Evolutionary conservation across 1,284 basidiomycete species (phyloP).

Genomic region (Porodaedalea pini): DNA sequence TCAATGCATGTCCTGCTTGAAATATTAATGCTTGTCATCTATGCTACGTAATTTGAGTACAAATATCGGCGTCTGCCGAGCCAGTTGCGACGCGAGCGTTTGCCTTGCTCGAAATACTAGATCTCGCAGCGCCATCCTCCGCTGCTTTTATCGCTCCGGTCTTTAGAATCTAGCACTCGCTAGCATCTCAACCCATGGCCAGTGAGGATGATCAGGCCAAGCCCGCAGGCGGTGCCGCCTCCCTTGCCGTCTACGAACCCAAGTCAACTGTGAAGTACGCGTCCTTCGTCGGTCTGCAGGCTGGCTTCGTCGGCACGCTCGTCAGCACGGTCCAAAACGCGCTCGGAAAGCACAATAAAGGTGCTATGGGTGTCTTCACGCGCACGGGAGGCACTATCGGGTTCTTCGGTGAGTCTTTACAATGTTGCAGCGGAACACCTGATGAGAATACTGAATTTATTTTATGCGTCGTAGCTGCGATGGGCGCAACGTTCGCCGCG

Average conservation of each 20-base stretch:
- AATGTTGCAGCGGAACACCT: neutral
- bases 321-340: conserved; percentile 86
- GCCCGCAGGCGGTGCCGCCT: neutral
- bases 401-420: conserved; percentile 62
- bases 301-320: conserved; percentile 71
- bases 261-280: conserved; percentile 60
- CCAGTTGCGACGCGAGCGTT: neutral
- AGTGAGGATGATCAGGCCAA: neutral
- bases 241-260: conserved; percentile 42
- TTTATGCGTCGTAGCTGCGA: conserved; percentile 60
- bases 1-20: neutral
- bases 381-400: conserved; percentile 77
- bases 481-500: conserved; percentile 85
- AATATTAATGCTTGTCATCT: neutral
- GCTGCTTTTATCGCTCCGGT: conserved; percentile 38
- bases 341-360: conserved; percentile 73
- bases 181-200: neutral
- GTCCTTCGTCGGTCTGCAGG: conserved; percentile 61
- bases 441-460: conserved; percentile 13
- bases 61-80: conserved; percentile 2
- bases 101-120: neutral
- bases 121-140: neutral
- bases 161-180: conserved; percentile 30
- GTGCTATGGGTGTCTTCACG: conserved; percentile 85
- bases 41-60: neutral